Percentiles rank a stretch among this genome's conserved stretches.
These are phyloP conservation scores for Wickerhamomyces bisporus DNA, from an alignment of 805 yeast species.

Conservation along the genomic window DNA sequence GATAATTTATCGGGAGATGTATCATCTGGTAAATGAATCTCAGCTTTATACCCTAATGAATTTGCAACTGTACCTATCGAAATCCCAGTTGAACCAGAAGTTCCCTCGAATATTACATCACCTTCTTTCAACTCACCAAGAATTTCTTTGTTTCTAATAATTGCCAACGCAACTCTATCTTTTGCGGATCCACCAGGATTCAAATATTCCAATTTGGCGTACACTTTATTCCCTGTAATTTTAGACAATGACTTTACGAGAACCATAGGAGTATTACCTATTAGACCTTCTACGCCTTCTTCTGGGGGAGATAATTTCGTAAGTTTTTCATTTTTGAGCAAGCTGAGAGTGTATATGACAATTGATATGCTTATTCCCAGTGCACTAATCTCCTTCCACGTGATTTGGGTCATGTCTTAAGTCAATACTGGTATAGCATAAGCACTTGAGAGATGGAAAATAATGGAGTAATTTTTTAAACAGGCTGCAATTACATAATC, in stretches of 20 bases:
- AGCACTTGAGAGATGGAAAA: no score
- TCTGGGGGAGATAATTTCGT: constrained; percentile 27
- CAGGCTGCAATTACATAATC: no score
- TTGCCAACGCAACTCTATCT: constrained; percentile 87
- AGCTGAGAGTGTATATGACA: constrained; percentile 7
- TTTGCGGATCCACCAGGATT: constrained; percentile 97
- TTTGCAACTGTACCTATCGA: constrained; percentile 88
- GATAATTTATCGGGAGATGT: constrained; percentile 80
- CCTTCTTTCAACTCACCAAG: constrained; percentile 53
- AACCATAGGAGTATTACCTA: constrained; percentile 88
- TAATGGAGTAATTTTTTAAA: no score
- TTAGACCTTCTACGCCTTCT: constrained; percentile 68
- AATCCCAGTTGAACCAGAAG: constrained; percentile 96
- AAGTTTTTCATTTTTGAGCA: constrained; percentile 5
- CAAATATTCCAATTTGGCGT: constrained; percentile 77
- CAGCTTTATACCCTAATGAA: constrained; percentile 83
- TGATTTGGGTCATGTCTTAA: constrained; percentile 1
- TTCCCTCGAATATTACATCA: constrained; percentile 86
- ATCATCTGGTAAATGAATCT: constrained; percentile 93
- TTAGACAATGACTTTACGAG: constrained; percentile 64
- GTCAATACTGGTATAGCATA: no score
- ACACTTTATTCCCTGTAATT: constrained; percentile 74
- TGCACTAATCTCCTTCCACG: constrained; percentile 23
- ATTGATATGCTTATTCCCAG: constrained; percentile 17
- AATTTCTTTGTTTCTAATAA: constrained; percentile 63